These are phyloP conservation scores for Cladosporium sp. DNA, from an alignment of 2,329 filamentous ascomycete species.

Conservation along the genomic window DNA sequence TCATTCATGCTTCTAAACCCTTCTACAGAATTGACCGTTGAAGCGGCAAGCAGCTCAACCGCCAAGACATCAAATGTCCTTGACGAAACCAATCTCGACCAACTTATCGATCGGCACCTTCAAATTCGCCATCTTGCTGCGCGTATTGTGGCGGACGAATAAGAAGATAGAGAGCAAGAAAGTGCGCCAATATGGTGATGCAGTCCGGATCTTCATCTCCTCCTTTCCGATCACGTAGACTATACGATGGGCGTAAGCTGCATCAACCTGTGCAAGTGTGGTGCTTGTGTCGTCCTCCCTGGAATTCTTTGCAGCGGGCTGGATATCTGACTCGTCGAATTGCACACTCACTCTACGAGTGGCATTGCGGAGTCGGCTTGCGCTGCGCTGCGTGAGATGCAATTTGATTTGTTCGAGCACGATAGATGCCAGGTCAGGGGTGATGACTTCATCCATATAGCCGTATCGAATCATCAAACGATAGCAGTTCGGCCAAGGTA, in stretches of 20 bases:
- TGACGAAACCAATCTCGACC: slow-evolving; percentile 66
- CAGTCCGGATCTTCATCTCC: slow-evolving; percentile 49
- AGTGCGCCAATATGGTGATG: slow-evolving; percentile 42
- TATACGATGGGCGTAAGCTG: slow-evolving; percentile 44
- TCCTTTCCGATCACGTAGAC: slow-evolving; percentile 59
- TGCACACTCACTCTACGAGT: not conserved
- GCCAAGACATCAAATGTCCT: slow-evolving; percentile 50
- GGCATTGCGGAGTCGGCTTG: not conserved
- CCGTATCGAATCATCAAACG: slow-evolving; percentile 67
- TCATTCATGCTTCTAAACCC: too few relatives aligned
- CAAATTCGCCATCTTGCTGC: slow-evolving; percentile 63
- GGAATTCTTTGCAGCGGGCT: not conserved
- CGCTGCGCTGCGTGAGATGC: slow-evolving; percentile 15
- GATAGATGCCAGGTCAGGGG: slow-evolving; percentile 56
- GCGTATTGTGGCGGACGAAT: slow-evolving; percentile 62
- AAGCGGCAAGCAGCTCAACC: too few relatives aligned
- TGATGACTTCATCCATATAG: slow-evolving; percentile 68
- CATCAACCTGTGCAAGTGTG: slow-evolving; percentile 30
- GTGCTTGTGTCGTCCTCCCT: slow-evolving; percentile 23
- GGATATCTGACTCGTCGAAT: not conserved
- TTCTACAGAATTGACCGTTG: too few relatives aligned
- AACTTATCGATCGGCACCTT: slow-evolving; percentile 56
- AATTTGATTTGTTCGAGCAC: slow-evolving; percentile 41
- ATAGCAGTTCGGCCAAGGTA: slow-evolving; percentile 56
- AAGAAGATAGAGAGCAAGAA: slow-evolving; percentile 54